Evolutionary conservation across 768 basidiomycete genomes (phyloP).

Genomic region (Mycena vitilis): DNA sequence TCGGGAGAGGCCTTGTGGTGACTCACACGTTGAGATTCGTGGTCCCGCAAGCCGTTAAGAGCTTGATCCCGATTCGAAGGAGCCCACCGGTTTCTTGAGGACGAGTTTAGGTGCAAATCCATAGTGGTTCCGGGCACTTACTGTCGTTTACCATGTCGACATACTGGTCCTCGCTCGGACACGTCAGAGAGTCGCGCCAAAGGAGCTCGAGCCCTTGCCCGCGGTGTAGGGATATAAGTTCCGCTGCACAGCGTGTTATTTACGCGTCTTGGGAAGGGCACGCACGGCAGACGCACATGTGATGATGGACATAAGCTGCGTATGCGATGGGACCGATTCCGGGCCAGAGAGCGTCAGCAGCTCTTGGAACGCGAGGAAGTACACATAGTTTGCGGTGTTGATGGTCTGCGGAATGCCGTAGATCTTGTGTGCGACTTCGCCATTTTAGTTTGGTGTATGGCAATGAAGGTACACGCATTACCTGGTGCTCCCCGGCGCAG

Average conservation of each 20-base stretch:
- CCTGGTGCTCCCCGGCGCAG: slow-evolving; percentile 89
- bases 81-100: slow-evolving; percentile 91
- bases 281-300: slow-evolving; percentile 62
- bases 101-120: not conserved
- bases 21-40: slow-evolving; percentile 69
- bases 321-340: slow-evolving; percentile 40
- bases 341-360: slow-evolving; percentile 63
- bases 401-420: slow-evolving; percentile 97
- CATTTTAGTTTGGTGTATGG: not conserved
- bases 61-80: slow-evolving; percentile 90
- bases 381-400: slow-evolving; percentile 97
- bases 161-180: slow-evolving; percentile 96
- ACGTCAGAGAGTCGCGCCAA: slow-evolving; percentile 92
- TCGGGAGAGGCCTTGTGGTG: not conserved
- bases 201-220: slow-evolving; percentile 95
- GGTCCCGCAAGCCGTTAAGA: slow-evolving; percentile 94
- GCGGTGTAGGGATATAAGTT: slow-evolving; percentile 88
- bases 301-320: slow-evolving; percentile 75
- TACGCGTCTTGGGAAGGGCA: not conserved
- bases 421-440: slow-evolving; percentile 89
- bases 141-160: slow-evolving; percentile 97
- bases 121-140: slow-evolving; percentile 46
- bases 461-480: slow-evolving; percentile 33
- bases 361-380: slow-evolving; percentile 93
- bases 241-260: slow-evolving; percentile 48